Base-by-base conservation (phyloP, 148 eudicot species). In the Silene latifolia region DNA sequence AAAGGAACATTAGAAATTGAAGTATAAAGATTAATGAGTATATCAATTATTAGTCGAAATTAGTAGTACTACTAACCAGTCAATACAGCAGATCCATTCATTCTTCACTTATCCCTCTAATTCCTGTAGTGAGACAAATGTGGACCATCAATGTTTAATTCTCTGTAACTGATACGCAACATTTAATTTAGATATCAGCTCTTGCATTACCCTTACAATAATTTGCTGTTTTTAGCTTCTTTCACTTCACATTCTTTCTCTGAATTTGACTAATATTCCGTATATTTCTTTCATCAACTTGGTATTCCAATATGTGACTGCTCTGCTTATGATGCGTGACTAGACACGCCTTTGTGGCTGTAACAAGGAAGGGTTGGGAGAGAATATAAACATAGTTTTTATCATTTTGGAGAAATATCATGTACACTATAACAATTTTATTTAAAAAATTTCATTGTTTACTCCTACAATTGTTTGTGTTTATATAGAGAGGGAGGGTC, bases 221-320 rank as follows among this genome's bases (percentile, higher is more conserved):
- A 35, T n/a, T 12, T 65, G 47, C 70, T 66, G 4, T 17, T 66
- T 66, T 35, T 35, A 25, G 70, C 70, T 39, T 35, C 19, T 66
- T 66, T 19, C 23, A 66, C 51, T 42, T 42, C 51, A 66, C 70
- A 66, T 66, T 29, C 70, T 42, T 21, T 8, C 21, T 66, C 51
- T n/a, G 70, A 39, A 18, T 35, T 66, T 66, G 47, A 66, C 70
- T 66, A 18, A 19, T 39, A 66, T 66, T 35, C 70, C 53, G 48
- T 35, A 66, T 32, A 8, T 35, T 66, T 66, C 51, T 66, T 66
- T 39, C 53, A 17, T 39, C 13, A 66, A 66, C 51, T 14, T 7
- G 70, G 51, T 7, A 66, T 42, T 39, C 23, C 0, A 64, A 13
- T 27, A 64, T 15, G 68, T 7, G 46, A 32, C 11, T 32, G 15